Percentiles rank a stretch among this genome's conserved stretches.
Conservation (phyloP, 2,329 filamentous ascomycete genomes). For the Lasiodiplodia hormozganensis region DNA sequence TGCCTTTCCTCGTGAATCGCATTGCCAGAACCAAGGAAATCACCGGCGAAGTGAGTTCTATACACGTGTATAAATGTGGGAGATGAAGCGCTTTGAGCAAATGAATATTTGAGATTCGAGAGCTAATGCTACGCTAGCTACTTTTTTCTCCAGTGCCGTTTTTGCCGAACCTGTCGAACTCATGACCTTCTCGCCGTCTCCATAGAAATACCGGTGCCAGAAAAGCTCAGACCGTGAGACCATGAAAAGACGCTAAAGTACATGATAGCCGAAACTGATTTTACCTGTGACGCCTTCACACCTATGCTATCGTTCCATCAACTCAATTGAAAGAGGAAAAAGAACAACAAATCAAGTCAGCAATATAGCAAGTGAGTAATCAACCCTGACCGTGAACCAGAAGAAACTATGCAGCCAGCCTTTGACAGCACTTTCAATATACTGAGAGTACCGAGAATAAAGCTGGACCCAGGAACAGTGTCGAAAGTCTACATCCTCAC, state of each 20-base stretch:
- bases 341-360: background rate
- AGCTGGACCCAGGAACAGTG: background rate
- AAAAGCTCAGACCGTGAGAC: background rate
- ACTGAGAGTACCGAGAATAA: background rate
- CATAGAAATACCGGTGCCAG: background rate
- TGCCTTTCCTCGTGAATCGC: too few relatives aligned
- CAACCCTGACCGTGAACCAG: background rate
- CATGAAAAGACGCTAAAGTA: background rate
- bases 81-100: background rate
- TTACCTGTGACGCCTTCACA: background rate
- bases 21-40: too few relatives aligned
- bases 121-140: background rate
- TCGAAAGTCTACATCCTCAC: conserved; percentile 52
- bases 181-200: background rate
- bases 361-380: background rate
- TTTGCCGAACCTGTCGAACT: background rate
- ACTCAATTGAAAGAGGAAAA: background rate
- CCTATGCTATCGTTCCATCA: background rate
- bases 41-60: too few relatives aligned
- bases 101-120: background rate
- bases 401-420: background rate
- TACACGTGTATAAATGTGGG: background rate
- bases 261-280: background rate
- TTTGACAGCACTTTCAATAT: background rate
- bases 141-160: background rate